Conservation (phyloP, 768 basidiomycete species). For the Ramaria rubella region DNA sequence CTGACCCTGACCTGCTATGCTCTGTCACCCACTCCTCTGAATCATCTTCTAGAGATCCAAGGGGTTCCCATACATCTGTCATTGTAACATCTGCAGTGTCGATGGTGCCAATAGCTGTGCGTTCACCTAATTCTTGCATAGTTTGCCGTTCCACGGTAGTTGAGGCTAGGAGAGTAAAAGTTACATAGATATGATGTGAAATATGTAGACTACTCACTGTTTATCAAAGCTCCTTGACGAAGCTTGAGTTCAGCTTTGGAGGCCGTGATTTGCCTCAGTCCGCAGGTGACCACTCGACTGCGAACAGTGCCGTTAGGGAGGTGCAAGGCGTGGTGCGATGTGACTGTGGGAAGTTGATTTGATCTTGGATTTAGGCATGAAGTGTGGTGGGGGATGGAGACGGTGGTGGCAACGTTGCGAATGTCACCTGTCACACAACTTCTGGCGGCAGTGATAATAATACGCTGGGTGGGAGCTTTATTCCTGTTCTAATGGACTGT, state of each 20-base stretch:
- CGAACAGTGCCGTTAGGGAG: neutral
- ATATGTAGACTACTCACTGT: neutral
- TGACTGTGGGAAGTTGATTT: neutral
- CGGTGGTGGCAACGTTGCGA: neutral
- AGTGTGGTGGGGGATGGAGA: neutral
- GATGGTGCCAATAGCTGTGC: too few relatives aligned
- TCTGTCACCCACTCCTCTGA: too few relatives aligned
- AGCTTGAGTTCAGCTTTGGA: neutral
- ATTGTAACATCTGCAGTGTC: too few relatives aligned
- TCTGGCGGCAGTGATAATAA: too few relatives aligned
- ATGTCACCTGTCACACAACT: neutral
- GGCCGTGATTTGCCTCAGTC: neutral
- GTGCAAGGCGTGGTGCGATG: neutral
- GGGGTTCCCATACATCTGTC: too few relatives aligned
- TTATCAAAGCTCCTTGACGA: neutral
- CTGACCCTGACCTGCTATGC: too few relatives aligned
- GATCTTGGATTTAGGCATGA: neutral
- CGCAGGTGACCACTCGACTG: neutral
- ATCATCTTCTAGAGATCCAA: too few relatives aligned
- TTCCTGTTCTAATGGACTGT: too few relatives aligned
- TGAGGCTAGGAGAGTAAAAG: neutral
- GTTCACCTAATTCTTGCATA: too few relatives aligned
- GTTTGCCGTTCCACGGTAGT: neutral
- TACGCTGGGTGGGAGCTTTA: too few relatives aligned
- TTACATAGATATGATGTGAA: neutral